Base-by-base conservation (phyloP, 202 grass and related monocot species). In the Saccharum hybrid region DNA sequence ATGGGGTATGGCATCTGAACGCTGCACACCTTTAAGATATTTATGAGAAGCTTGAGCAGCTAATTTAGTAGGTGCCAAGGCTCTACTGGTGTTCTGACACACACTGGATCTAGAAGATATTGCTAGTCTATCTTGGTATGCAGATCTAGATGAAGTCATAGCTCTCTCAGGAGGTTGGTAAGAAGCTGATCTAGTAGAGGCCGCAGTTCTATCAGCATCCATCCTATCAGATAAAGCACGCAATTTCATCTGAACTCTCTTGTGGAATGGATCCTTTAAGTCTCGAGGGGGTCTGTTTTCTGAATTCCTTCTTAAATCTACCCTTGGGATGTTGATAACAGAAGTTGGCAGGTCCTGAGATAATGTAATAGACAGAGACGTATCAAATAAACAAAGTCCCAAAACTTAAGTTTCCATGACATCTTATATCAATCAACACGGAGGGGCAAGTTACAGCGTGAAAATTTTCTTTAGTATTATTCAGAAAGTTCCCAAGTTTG, bases 241-340 rank as follows among this genome's bases (percentile, higher is more conserved):
- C 60, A 92, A 87, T 77, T 92, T 87, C 68, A 87, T 80, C 64
- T 89, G 81, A 81, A 84, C 87, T 81, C 87, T 89, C 28, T 71
- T 82, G 85, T 82, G 88, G 77, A 88, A 87, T 56, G 80, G 63
- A 83, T 90, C 84, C 75, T 80, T 87, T 43, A 76, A 56, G 19
- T 63, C 84, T 75, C 75, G 62, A 51, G 84, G 46, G 69, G 57
- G 78, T 49, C 26, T 80, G 36, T 80, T 83, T 70, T 80, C 80
- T 31, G 80, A 87, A 38, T 90, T 83, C 38, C 80, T 83, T 86
- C 54, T 83, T 73, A 46, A 80, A 71, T 83, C 69, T 56, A 75
- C 56, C 75, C 75, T 86, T 36, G 69, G 84, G 43, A 75, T 75
- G 45, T 79, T 75, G 75, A 71, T 87, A 56, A 66, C 41, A 80